phyloP scores from a whole-genome alignment of 495 filamentous ascomycete species.

The Penicillium bovifimosum region DNA sequence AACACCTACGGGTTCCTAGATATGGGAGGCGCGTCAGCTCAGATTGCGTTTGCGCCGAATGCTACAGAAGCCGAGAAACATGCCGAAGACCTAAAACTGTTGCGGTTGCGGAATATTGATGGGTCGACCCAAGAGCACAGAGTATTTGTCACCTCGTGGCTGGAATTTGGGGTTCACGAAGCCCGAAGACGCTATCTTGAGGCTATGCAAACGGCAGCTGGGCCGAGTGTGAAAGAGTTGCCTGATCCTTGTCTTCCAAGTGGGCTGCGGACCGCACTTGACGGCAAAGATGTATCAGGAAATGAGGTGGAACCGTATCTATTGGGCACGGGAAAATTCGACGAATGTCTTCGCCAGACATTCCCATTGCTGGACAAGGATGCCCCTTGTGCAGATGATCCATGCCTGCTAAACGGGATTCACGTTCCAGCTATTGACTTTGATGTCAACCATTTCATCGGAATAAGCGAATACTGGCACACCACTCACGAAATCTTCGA shows the following conservation, averaged over 20 bases:
- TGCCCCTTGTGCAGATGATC: slow-evolving; percentile 71
- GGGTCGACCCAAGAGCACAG: slow-evolving; percentile 71
- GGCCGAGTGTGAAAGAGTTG: slow-evolving; percentile 54
- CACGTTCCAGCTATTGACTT: slow-evolving; percentile 97
- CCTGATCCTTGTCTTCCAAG: slow-evolving; percentile 89
- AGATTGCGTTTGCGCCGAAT: slow-evolving; percentile 97
- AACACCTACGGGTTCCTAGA: slow-evolving; percentile 97
- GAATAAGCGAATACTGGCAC: slow-evolving; percentile 98
- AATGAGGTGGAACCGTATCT: slow-evolving; percentile 44
- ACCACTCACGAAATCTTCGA: slow-evolving; percentile 94
- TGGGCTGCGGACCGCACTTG: slow-evolving; percentile 60
- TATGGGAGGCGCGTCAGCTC: slow-evolving; percentile 96
- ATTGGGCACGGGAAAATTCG: slow-evolving; percentile 78
- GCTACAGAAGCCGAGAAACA: slow-evolving; percentile 85
- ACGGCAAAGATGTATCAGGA: slow-evolving; percentile 44
- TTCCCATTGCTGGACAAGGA: slow-evolving; percentile 89
- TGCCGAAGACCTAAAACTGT: slow-evolving; percentile 77
- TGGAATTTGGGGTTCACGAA: slow-evolving; percentile 92
- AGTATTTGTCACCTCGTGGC: slow-evolving; percentile 94
- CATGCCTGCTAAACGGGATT: slow-evolving; percentile 82
- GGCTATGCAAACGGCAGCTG: slow-evolving; percentile 54
- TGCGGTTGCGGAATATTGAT: slow-evolving; percentile 77
- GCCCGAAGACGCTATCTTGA: slow-evolving; percentile 78
- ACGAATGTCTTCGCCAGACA: slow-evolving; percentile 75
- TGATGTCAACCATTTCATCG: slow-evolving; percentile 95